Base-by-base conservation (phyloP, 257 asterid species). In the Primulina eburnea region DNA sequence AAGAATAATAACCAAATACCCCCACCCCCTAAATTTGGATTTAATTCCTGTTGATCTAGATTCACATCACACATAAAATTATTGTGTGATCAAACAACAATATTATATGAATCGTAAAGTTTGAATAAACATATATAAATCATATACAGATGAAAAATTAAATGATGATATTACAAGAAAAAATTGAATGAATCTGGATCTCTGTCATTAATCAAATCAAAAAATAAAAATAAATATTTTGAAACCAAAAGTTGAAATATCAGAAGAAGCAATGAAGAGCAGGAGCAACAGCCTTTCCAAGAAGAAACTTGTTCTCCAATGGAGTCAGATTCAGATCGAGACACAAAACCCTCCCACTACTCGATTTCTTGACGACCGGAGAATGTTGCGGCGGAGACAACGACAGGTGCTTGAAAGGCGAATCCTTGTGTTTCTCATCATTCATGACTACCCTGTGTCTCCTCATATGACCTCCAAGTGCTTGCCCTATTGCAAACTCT, bases 241-340 rank as follows among this genome's bases (percentile, higher is more conserved):
- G 17, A 11, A 11, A 40, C 5, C 55, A 47, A 47, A 47, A 12
- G 17, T 10, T 40, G 5, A 10, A 40, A 47, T 12, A 47, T 47
- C 55, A 53, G 73, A 72, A 37, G 70, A 72, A 76, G 70, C 76
- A 76, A 70, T 72, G 68, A 62, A 76, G 79, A 24, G 71, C 71
- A 55, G 74, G 67, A 21, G 24, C 35, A 33, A 35, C 55, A 12
- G 55, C 55, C 11, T 12, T 47, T 14, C 55, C 55, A 47, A 47
- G 55, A 47, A 14, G 18, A 63, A 79, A 78, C 59, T 83, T 80
- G 55, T 86, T 80, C 63, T 86, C 92, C 64, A 59, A 52, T 1
- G 92, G 92, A 33, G 94, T 82, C 85, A 87, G 74, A 65, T 87
- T 87, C 88, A 87, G 72, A 82, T 87, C 94, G 71, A 84, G 57